A percentile compares a stretch with the other conserved stretches of the same genome.
Conservation (phyloP, 805 yeast species). For the Yamadazyma nakazawae region DNA sequence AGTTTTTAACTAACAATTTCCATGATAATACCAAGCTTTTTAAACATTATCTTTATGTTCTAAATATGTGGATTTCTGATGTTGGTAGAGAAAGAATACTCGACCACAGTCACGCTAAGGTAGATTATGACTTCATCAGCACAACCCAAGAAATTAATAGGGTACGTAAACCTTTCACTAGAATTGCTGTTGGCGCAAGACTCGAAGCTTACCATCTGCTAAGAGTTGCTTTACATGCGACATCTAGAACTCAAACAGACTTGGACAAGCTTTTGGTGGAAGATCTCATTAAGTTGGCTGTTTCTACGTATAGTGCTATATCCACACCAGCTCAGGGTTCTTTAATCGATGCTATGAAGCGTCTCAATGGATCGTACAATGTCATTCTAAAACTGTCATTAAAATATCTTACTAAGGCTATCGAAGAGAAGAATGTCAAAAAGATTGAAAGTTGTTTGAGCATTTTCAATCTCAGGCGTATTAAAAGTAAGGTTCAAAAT, state of each 20-base stretch:
- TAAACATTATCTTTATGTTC: constrained; percentile 57
- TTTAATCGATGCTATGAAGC: constrained; percentile 64
- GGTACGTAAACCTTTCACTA: constrained; percentile 65
- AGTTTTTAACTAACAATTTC: constrained; percentile 44
- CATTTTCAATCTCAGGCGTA: constrained; percentile 53
- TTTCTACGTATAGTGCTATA: constrained; percentile 70
- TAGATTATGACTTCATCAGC: constrained; percentile 55
- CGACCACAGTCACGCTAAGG: constrained; percentile 52
- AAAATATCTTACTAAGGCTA: constrained; percentile 45
- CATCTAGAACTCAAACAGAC: constrained; percentile 66
- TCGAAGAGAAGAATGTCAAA: constrained; percentile 45
- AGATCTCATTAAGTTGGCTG: constrained; percentile 61
- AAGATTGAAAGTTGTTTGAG: constrained; percentile 65
- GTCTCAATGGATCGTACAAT: constrained; percentile 63
- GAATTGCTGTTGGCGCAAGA: constrained; percentile 73
- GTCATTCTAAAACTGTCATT: constrained; percentile 51
- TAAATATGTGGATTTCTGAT: constrained; percentile 77
- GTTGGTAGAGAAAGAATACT: constrained; percentile 70
- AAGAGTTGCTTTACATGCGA: constrained; percentile 67
- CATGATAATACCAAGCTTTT: constrained; percentile 65
- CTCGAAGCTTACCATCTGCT: constrained; percentile 71
- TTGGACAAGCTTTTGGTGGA: constrained; percentile 59
- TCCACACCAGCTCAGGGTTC: constrained; percentile 66
- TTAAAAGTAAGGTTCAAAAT: constrained; percentile 54
- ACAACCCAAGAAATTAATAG: constrained; percentile 63